phyloP scores from a whole-genome alignment of 805 yeast species.

The Kodamaea nitidulidarum region DNA sequence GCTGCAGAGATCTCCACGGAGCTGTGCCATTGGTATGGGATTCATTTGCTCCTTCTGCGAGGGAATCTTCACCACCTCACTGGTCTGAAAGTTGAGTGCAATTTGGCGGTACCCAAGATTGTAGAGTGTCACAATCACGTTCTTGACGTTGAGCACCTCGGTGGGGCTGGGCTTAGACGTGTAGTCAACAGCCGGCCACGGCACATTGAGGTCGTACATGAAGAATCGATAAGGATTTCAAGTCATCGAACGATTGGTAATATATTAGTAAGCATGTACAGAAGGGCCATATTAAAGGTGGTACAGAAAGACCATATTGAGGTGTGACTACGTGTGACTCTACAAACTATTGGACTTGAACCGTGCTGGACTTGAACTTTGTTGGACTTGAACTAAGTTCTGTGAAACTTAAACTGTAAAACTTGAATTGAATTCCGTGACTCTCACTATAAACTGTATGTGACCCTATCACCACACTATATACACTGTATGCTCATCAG shows the following conservation, averaged over 20 bases:
- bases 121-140: constrained; percentile 50
- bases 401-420: no score
- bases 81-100: constrained; percentile 65
- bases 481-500: no score
- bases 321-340: no score
- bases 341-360: no score
- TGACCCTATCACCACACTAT: no score
- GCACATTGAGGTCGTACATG: constrained; percentile 62
- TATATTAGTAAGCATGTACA: neutral
- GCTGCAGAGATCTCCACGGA: constrained; percentile 16
- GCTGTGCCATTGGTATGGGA: constrained; percentile 39
- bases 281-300: no score
- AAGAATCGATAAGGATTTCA: neutral
- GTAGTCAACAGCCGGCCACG: constrained; percentile 63
- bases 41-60: constrained; percentile 41
- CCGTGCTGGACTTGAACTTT: no score
- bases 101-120: constrained; percentile 69
- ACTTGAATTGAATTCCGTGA: no score
- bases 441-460: no score
- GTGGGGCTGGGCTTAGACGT: constrained; percentile 33
- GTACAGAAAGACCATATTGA: no score
- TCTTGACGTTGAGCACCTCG: constrained; percentile 44
- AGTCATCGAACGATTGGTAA: neutral
- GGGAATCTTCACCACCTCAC: constrained; percentile 52
- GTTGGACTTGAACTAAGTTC: no score